Conservation (phyloP, 2,329 filamentous ascomycete species). For the Apiospora arundinis region DNA sequence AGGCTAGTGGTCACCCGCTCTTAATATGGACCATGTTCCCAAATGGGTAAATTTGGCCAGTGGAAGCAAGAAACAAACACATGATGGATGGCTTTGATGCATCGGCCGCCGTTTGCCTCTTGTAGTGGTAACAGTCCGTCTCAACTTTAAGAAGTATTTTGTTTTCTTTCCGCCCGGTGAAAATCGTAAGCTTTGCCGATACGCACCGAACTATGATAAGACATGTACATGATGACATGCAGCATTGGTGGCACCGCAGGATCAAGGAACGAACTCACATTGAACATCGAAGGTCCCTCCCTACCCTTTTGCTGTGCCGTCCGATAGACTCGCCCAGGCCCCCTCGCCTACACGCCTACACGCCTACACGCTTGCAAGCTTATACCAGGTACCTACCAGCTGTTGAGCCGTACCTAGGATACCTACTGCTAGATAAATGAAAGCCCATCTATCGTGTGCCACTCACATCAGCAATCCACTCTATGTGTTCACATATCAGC, state of each 20-base stretch:
- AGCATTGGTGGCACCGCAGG: background rate
- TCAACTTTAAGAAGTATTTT: too few species aligned
- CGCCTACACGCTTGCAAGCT: background rate
- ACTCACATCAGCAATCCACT: background rate
- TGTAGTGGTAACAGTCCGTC: too few species aligned
- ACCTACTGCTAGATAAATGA: background rate
- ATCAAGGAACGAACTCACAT: background rate
- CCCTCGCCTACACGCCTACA: background rate
- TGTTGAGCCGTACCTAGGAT: background rate
- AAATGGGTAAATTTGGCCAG: background rate
- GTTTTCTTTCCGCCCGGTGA: too few species aligned
- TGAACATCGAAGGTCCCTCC: too few species aligned
- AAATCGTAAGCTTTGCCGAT: background rate
- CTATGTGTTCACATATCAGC: background rate
- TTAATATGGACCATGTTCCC: background rate
- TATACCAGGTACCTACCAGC: background rate
- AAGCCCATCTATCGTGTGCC: background rate
- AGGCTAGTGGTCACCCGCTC: background rate
- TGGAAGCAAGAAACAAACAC: background rate
- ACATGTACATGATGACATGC: background rate
- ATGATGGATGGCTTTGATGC: background rate
- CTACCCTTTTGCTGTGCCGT: background rate
- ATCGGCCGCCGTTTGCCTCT: constrained; percentile 20
- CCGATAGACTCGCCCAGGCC: background rate
- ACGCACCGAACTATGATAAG: background rate